phyloP scores from a whole-genome alignment of 2,329 filamentous ascomycete species.

The Zalaria obscura region DNA sequence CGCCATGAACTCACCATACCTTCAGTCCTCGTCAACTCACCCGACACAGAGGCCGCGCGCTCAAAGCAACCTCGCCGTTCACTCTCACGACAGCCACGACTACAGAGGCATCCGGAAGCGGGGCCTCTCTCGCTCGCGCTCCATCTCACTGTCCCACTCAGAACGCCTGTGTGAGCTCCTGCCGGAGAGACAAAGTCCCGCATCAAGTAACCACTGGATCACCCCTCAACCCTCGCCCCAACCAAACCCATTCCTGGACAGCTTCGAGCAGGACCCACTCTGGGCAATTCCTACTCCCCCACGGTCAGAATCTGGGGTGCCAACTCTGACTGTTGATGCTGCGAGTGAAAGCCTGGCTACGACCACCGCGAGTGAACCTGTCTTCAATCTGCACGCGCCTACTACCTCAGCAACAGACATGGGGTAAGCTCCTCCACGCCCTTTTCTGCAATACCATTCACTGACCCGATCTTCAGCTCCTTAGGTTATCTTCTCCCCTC shows the following conservation, averaged over 20 bases:
- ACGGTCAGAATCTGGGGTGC: conserved; percentile 17
- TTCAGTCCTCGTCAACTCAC: conserved; percentile 12
- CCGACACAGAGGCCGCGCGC: conserved; percentile 9
- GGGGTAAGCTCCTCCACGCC: conserved; percentile 14
- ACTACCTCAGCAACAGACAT: conserved; percentile 15
- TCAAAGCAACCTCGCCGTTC: conserved; percentile 13
- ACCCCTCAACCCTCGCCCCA: conserved; percentile 18
- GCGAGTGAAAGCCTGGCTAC: conserved; percentile 12
- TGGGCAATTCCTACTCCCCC: conserved; percentile 19
- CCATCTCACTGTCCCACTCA: conserved; percentile 10
- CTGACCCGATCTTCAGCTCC: conserved; percentile 11
- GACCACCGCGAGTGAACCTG: conserved; percentile 8
- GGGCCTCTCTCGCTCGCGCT: conserved; percentile 11
- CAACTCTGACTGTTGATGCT: conserved; percentile 14
- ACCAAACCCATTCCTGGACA: conserved; percentile 7
- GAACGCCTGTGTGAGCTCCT: conserved; percentile 2
- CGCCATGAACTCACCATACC: conserved; percentile 19
- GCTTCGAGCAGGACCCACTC: conserved; percentile 13
- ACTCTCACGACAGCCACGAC: conserved; percentile 12
- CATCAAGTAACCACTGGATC: conserved; percentile 13
- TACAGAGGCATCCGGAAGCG: conserved; percentile 16
- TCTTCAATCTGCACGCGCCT: conserved; percentile 14
- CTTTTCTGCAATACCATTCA: too few relatives aligned
- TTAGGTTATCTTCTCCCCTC: conserved; percentile 21
- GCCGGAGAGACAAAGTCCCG: background rate